Percentiles rank a stretch among this genome's conserved stretches.
Evolutionary conservation across 1,284 basidiomycete genomes (phyloP).

Genomic region (Sporisorium sorghi): DNA sequence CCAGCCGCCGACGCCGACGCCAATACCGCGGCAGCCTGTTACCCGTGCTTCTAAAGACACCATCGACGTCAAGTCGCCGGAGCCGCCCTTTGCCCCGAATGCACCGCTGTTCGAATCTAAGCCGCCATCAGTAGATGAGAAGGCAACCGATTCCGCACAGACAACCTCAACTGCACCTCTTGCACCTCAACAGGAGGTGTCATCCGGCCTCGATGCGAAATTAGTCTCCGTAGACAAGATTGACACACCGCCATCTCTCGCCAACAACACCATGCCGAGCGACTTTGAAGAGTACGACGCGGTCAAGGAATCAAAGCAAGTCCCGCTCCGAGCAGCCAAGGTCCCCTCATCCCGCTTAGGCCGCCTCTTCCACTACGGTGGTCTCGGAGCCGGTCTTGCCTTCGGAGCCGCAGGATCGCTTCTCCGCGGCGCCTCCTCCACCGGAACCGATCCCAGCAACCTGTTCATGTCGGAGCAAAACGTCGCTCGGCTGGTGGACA

Average conservation of each 20-base stretch:
- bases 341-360: conserved; percentile 68
- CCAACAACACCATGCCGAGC: background rate
- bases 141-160: background rate
- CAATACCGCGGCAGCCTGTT: conserved; percentile 7
- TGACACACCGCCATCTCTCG: no score
- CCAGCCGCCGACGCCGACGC: conserved; percentile 8
- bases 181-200: background rate
- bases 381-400: conserved; percentile 65
- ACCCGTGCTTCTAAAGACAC: background rate
- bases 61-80: background rate
- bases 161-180: background rate
- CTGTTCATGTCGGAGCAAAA: conserved; percentile 73
- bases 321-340: conserved; percentile 61
- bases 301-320: conserved; percentile 49
- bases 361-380: conserved; percentile 66
- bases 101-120: background rate
- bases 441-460: conserved; percentile 15
- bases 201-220: background rate
- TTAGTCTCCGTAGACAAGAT: background rate
- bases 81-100: background rate
- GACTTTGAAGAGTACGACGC: conserved; percentile 65
- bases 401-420: conserved; percentile 64
- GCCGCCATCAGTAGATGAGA: background rate
- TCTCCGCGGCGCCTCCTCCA: conserved; percentile 33
- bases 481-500: conserved; percentile 87